These are phyloP conservation scores for Penicillium polonicum DNA, from an alignment of 2,329 filamentous ascomycete genomes.

Conservation along the genomic window DNA sequence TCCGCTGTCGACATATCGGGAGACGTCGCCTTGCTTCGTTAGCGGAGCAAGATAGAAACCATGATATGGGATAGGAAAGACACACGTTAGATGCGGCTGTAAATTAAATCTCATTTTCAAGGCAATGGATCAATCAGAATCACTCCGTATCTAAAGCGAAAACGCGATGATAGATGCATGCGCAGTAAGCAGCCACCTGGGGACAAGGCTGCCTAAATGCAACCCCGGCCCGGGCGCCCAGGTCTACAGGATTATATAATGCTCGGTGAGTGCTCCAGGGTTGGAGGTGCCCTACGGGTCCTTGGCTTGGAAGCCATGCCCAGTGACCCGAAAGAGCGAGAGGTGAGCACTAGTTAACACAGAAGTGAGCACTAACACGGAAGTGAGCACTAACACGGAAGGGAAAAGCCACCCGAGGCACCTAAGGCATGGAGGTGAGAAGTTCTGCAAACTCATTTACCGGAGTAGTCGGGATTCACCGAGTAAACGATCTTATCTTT, in stretches of 20 bases:
- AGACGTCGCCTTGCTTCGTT: background rate
- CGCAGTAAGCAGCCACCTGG: background rate
- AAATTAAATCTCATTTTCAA: background rate
- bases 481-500: conserved; percentile 10
- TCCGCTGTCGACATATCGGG: background rate
- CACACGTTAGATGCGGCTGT: background rate
- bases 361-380: background rate
- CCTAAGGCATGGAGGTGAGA: background rate
- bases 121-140: background rate
- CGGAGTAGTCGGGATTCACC: background rate
- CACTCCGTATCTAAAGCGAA: background rate
- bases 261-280: background rate
- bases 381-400: background rate
- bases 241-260: background rate
- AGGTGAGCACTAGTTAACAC: background rate
- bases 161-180: background rate
- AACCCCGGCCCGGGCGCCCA: background rate
- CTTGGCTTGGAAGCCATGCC: background rate
- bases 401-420: background rate
- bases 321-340: background rate
- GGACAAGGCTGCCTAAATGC: background rate
- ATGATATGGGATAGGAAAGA: background rate
- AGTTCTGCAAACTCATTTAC: background rate
- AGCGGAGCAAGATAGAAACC: background rate
- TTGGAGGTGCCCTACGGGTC: background rate